A percentile compares a stretch with the other conserved stretches of the same genome.
Conservation (phyloP, 257 asterid species). For the Cinchona pubescens region DNA sequence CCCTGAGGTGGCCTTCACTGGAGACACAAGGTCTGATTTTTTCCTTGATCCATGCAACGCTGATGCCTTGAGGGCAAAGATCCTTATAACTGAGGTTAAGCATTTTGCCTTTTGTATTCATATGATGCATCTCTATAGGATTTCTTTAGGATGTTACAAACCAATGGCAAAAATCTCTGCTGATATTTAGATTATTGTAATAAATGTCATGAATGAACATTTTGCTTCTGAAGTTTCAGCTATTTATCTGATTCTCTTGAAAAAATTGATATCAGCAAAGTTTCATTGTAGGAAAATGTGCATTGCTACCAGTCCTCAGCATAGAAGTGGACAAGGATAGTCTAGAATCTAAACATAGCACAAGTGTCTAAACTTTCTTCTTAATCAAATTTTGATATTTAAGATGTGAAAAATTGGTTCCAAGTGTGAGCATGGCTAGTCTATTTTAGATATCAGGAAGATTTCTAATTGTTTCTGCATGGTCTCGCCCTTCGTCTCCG, state of each 20-base stretch:
- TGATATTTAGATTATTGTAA: background rate
- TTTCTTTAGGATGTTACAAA: background rate
- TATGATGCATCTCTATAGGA: background rate
- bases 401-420: background rate
- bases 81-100: conserved; percentile 88
- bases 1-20: conserved; percentile 97
- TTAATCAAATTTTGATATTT: background rate
- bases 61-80: conserved; percentile 92
- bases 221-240: background rate
- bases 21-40: conserved; percentile 85
- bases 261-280: background rate
- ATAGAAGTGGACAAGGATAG: background rate
- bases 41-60: conserved; percentile 79
- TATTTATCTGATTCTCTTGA: background rate
- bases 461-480: no score
- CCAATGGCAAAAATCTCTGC: background rate
- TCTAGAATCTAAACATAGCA: no score
- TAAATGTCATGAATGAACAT: background rate
- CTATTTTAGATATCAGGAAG: background rate
- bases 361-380: background rate
- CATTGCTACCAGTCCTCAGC: background rate
- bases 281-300: background rate
- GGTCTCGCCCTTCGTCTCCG: background rate
- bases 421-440: background rate
- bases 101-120: background rate